Conservation (phyloP, 495 filamentous ascomycete species). For the Haplographium delicatum region DNA sequence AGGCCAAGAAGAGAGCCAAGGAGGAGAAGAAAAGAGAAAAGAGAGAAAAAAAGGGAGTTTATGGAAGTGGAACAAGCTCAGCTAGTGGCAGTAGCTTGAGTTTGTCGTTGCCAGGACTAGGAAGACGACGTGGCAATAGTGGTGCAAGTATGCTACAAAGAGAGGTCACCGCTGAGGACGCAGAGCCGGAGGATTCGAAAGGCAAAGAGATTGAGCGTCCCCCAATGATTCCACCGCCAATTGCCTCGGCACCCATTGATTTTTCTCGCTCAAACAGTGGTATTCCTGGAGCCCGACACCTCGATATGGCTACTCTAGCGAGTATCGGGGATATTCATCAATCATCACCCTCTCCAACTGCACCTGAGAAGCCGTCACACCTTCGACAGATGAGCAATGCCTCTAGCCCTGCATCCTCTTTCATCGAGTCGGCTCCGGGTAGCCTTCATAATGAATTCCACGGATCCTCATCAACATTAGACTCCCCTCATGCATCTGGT, state of each 20-base stretch:
- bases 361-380: conserved; percentile 54
- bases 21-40: conserved; percentile 71
- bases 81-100: conserved; percentile 50
- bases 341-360: conserved; percentile 32
- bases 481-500: conserved; percentile 35
- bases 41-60: conserved; percentile 42
- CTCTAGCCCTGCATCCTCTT: conserved; percentile 73
- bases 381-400: conserved; percentile 77
- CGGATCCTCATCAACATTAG: conserved; percentile 41
- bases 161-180: conserved; percentile 30
- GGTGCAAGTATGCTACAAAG: conserved; percentile 42
- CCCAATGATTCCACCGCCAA: conserved; percentile 6
- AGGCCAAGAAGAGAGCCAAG: conserved; percentile 77
- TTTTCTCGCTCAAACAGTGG: conserved; percentile 14
- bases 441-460: conserved; percentile 37
- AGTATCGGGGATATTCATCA: conserved; percentile 24
- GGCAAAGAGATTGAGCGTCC: conserved; percentile 76
- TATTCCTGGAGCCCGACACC: conserved; percentile 21
- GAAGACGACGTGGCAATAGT: conserved; percentile 51
- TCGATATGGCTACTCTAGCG: conserved; percentile 17
- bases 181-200: conserved; percentile 47
- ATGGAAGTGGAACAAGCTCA: conserved; percentile 39
- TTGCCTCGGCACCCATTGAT: conserved; percentile 13
- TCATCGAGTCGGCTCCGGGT: conserved; percentile 58
- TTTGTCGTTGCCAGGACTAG: conserved; percentile 37